Evolutionary conservation across 176 grass and related monocot species (phyloP).

Genomic region (Bolboschoenus planiculmis): DNA sequence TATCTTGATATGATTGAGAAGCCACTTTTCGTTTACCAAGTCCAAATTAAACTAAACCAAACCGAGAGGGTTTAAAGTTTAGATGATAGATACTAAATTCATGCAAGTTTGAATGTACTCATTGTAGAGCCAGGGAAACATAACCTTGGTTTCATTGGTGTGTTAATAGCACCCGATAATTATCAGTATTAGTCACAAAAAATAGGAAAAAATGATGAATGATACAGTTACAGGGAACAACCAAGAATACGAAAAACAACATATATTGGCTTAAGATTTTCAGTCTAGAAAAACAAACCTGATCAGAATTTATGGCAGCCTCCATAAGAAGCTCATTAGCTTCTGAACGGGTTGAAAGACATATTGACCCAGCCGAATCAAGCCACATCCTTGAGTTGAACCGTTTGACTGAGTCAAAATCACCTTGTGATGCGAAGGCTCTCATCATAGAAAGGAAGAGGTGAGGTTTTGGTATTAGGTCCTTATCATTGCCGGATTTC

Average conservation of each 20-base stretch:
- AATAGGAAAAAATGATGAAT: background rate
- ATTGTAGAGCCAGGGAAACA: background rate
- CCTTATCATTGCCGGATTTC: conserved; percentile 47
- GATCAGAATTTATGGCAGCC: conserved; percentile 76
- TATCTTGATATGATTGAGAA: background rate
- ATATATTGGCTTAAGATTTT: background rate
- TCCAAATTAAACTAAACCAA: background rate
- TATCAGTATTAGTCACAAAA: background rate
- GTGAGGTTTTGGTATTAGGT: conserved; percentile 80
- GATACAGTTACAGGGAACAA: background rate
- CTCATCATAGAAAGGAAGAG: conserved; percentile 91
- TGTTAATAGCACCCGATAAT: background rate
- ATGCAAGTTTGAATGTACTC: background rate
- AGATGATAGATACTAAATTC: background rate
- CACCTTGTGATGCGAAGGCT: conserved; percentile 62
- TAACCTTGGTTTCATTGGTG: background rate
- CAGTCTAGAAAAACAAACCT: conserved; percentile 33
- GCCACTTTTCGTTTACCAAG: background rate
- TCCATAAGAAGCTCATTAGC: conserved; percentile 88
- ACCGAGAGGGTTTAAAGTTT: background rate
- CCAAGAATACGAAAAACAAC: background rate
- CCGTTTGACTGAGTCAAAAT: conserved; percentile 73
- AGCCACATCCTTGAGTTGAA: conserved; percentile 61
- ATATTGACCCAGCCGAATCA: conserved; percentile 78
- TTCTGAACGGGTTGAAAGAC: conserved; percentile 47